Evolutionary conservation across 148 eudicot genomes (phyloP).

Genomic region (Rhododendron simsii): DNA sequence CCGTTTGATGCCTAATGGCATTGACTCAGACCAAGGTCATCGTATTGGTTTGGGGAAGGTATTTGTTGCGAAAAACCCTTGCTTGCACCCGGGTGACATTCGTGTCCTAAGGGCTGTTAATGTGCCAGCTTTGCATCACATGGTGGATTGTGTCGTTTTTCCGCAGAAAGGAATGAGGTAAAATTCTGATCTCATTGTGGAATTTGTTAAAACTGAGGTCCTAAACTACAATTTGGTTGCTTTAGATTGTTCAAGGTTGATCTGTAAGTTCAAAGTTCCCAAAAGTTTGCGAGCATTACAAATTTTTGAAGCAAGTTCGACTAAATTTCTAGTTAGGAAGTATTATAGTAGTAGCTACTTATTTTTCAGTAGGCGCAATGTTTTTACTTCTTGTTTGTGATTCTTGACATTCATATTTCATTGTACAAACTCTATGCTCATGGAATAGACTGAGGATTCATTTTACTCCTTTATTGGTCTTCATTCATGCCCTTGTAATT

Average conservation of each 20-base stretch:
- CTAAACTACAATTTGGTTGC: background rate
- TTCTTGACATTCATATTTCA: background rate
- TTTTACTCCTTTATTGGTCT: background rate
- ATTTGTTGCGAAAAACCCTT: conserved; percentile 24
- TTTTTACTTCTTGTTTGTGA: background rate
- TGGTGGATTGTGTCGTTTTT: conserved; percentile 25
- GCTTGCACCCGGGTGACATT: conserved; percentile 24
- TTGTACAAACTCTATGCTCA: background rate
- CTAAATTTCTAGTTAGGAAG: background rate
- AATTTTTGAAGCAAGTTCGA: background rate
- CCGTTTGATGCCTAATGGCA: background rate
- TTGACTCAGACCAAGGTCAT: conserved; percentile 6
- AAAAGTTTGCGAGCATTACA: background rate
- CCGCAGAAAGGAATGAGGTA: conserved; percentile 27
- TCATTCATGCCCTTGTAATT: background rate
- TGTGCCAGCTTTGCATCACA: conserved; percentile 22
- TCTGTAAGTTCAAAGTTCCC: background rate
- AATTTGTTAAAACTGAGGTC: background rate
- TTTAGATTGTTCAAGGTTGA: background rate
- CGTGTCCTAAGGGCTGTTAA: conserved; percentile 20
- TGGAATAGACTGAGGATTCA: background rate
- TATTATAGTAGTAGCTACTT: background rate
- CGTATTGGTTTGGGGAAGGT: conserved; percentile 15
- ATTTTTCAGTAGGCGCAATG: background rate
- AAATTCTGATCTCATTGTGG: background rate